These are phyloP conservation scores for Neoarthrinium moseri DNA, from an alignment of 2,329 filamentous ascomycete species.

Conservation along the genomic window DNA sequence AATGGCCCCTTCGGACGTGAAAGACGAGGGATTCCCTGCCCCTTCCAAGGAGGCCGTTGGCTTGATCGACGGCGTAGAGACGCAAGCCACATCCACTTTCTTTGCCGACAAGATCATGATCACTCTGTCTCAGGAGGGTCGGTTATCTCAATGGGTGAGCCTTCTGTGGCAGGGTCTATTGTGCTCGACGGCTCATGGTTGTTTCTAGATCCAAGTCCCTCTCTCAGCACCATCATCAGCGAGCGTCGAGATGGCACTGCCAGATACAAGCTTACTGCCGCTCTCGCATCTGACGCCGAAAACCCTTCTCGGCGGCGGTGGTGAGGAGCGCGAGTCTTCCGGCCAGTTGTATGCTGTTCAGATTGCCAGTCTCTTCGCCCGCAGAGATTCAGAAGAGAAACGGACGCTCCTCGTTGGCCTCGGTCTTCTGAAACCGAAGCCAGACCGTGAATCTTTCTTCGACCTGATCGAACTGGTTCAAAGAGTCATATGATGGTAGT, in stretches of 20 bases:
- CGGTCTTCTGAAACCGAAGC: constrained; percentile 51
- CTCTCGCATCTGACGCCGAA: constrained; percentile 80
- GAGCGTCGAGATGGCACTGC: constrained; percentile 58
- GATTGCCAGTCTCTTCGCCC: constrained; percentile 76
- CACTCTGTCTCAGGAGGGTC: constrained; percentile 82
- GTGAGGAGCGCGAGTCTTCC: constrained; percentile 74
- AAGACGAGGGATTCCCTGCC: constrained; percentile 65
- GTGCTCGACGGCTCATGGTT: constrained; percentile 6
- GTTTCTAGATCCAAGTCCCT: constrained; percentile 70
- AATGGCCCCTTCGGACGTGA: constrained; percentile 42
- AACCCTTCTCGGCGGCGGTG: constrained; percentile 81
- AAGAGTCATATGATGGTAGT: constrained; percentile 46
- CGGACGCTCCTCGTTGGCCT: constrained; percentile 62
- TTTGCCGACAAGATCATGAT: constrained; percentile 92
- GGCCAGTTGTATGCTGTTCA: constrained; percentile 89
- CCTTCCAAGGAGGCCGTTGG: constrained; percentile 58
- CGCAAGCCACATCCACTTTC: constrained; percentile 68
- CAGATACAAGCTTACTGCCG: constrained; percentile 59
- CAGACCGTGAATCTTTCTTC: constrained; percentile 58
- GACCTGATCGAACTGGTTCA: constrained; percentile 64
- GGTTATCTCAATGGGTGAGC: constrained; percentile 86
- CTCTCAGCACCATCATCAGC: constrained; percentile 67
- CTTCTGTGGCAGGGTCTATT: constrained; percentile 2
- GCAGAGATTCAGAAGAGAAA: constrained; percentile 64
- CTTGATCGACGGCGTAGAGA: constrained; percentile 64